A percentile compares a stretch with the other conserved stretches of the same genome.
Evolutionary conservation across 306 rosid genomes (phyloP).

Genomic region (Fragaria nilgerrensis): DNA sequence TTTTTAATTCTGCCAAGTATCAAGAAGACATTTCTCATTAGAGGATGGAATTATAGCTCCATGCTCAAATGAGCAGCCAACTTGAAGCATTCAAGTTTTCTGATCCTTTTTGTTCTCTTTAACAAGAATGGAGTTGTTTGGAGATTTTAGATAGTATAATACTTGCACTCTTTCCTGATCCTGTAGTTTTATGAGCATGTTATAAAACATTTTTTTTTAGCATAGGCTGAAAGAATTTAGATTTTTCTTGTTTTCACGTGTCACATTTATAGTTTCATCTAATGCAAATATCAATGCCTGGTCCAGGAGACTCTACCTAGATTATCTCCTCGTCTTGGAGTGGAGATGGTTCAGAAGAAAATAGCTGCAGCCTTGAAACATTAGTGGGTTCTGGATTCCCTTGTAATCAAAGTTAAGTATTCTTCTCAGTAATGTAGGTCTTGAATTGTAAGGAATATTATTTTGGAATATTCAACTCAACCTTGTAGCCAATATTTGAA

Average conservation of each 20-base stretch:
- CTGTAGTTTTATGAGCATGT: conserved; percentile 1
- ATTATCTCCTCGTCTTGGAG: conserved; percentile 84
- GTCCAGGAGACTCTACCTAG: conserved; percentile 72
- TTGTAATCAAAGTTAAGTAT: neutral
- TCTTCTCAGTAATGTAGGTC: neutral
- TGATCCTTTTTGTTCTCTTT: neutral
- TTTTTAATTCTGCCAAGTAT: neutral
- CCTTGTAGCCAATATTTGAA: conserved; percentile 14
- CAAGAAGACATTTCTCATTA: conserved; percentile 22
- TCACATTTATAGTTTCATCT: conserved; percentile 21
- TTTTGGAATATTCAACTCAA: neutral
- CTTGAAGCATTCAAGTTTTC: conserved; percentile 14
- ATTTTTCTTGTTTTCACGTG: neutral
- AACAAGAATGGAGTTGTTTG: neutral
- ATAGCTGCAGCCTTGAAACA: conserved; percentile 67
- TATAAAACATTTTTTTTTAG: neutral
- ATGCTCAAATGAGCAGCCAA: conserved; percentile 4
- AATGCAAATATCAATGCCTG: conserved; percentile 22
- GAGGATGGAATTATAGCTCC: conserved; percentile 22
- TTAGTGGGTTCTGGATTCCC: conserved; percentile 17
- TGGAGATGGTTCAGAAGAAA: conserved; percentile 81
- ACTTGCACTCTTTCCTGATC: conserved; percentile 1
- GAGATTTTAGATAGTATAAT: neutral
- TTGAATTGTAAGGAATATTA: neutral
- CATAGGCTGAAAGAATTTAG: neutral